phyloP scores from a whole-genome alignment of 495 filamentous ascomycete species.

The Sabuloglossum arenarium region DNA sequence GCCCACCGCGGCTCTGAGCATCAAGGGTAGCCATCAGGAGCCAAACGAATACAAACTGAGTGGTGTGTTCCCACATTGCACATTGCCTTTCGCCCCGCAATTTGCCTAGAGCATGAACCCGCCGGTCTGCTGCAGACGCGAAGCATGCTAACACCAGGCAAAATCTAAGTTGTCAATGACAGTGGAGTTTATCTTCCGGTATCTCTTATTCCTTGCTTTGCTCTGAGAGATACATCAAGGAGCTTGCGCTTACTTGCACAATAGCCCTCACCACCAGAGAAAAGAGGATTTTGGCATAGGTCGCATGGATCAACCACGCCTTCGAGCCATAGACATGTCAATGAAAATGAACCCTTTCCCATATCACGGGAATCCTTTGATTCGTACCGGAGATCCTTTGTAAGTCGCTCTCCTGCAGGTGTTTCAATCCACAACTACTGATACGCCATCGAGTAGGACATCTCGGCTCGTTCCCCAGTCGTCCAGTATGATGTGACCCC shows the following conservation, averaged over 20 bases:
- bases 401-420: conserved; percentile 24
- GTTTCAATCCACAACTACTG: background rate
- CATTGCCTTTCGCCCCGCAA: background rate
- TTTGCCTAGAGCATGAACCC: background rate
- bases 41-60: conserved; percentile 66
- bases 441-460: conserved; percentile 40
- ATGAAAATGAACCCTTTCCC: conserved; percentile 81
- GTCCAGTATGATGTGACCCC: conserved; percentile 30
- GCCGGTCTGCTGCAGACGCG: background rate
- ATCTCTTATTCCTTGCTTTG: conserved; percentile 13
- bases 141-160: background rate
- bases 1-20: conserved; percentile 37
- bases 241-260: conserved; percentile 5
- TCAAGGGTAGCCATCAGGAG: conserved; percentile 34
- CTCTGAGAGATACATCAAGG: background rate
- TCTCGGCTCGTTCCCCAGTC: conserved; percentile 72
- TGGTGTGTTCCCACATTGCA: conserved; percentile 28
- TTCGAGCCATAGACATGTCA: conserved; percentile 47
- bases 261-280: conserved; percentile 80
- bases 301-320: conserved; percentile 44
- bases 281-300: conserved; percentile 63
- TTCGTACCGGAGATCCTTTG: conserved; percentile 91
- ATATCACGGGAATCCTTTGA: conserved; percentile 98
- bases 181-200: conserved; percentile 93
- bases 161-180: conserved; percentile 67